Percentiles rank a stretch among this genome's conserved stretches.
Evolutionary conservation across 257 asterid species (phyloP).

Genomic region (Euphrasia confusa): DNA sequence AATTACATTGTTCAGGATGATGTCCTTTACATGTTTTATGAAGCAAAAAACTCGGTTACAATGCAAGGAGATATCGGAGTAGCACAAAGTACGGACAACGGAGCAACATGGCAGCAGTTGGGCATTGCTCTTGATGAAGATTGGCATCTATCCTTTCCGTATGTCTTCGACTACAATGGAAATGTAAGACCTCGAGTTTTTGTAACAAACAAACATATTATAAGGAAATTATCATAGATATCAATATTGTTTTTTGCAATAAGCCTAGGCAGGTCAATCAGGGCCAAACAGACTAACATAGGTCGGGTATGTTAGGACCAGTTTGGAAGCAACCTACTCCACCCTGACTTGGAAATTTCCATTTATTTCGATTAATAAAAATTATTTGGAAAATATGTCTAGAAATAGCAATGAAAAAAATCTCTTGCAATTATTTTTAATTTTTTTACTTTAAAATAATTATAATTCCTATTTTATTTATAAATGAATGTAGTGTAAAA

Average conservation of each 20-base stretch:
- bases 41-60: slow-evolving; percentile 80
- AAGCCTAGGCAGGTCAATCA: no score
- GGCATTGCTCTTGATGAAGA: slow-evolving; percentile 88
- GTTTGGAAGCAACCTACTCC: no score
- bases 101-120: slow-evolving; percentile 88
- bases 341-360: not conserved
- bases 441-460: no score
- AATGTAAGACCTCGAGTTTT: slow-evolving; percentile 48
- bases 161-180: slow-evolving; percentile 76
- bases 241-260: not conserved
- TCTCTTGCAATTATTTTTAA: no score
- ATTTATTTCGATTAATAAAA: not conserved
- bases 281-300: no score
- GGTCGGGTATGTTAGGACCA: no score
- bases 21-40: slow-evolving; percentile 65
- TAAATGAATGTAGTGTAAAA: no score
- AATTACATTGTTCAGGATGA: slow-evolving; percentile 53
- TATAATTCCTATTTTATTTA: no score
- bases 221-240: not conserved
- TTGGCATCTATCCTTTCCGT: slow-evolving; percentile 98
- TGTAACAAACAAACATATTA: not conserved
- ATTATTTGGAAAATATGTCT: no score
- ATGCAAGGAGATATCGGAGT: slow-evolving; percentile 98
- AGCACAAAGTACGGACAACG: slow-evolving; percentile 71
- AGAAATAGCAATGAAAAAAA: no score